phyloP scores from a whole-genome alignment of 2,329 filamentous ascomycete genomes.

The Phialophora expanda region DNA sequence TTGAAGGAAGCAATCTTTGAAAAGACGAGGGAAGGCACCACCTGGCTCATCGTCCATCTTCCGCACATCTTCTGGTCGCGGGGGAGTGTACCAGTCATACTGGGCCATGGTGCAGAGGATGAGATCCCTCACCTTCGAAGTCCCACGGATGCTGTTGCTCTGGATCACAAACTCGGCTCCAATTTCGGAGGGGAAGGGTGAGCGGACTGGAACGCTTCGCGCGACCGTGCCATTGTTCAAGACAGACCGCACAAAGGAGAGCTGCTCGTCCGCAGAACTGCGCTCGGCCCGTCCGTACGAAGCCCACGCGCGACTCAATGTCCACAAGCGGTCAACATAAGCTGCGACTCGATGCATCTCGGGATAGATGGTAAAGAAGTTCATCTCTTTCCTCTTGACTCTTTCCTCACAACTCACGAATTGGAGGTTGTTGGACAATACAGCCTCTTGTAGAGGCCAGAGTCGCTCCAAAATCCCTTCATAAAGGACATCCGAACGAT shows the following conservation, averaged over 20 bases:
- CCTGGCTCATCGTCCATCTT: not conserved
- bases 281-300: not conserved
- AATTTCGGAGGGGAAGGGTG: not conserved
- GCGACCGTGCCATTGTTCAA: conserved; percentile 2
- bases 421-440: not conserved
- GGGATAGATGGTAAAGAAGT: not conserved
- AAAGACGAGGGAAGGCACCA: not conserved
- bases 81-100: conserved; percentile 11
- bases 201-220: not conserved
- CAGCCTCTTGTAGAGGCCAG: conserved; percentile 3
- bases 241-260: not conserved
- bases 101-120: conserved; percentile 15
- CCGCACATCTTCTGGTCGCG: not conserved
- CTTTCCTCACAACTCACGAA: conserved; percentile 1
- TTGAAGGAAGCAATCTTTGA: conserved; percentile 1
- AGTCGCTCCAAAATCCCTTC: conserved; percentile 5
- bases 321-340: not conserved
- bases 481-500: not conserved
- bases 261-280: not conserved
- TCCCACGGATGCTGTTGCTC: conserved; percentile 3
- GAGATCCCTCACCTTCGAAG: conserved; percentile 15
- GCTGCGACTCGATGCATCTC: not conserved
- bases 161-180: not conserved
- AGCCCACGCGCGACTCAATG: not conserved
- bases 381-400: not conserved